These are phyloP conservation scores for Penicillium concentricum DNA, from an alignment of 2,329 filamentous ascomycete genomes.

Conservation along the genomic window DNA sequence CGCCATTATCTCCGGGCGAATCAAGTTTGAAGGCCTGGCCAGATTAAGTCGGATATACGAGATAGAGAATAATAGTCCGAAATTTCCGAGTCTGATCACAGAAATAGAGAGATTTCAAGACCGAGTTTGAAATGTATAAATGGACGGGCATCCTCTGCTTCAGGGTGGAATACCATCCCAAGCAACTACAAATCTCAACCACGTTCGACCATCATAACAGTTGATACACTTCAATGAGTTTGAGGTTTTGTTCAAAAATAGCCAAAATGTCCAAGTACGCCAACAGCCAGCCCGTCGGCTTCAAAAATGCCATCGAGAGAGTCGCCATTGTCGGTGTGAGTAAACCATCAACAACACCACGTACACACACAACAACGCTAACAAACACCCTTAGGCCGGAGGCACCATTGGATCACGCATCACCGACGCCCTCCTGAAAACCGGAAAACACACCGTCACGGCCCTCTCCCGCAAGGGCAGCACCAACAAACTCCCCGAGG, in stretches of 20 bases:
- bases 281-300: constrained; percentile 23
- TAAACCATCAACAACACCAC: background rate
- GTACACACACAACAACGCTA: constrained; percentile 5
- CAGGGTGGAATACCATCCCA: background rate
- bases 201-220: constrained; percentile 4
- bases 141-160: constrained; percentile 10
- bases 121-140: constrained; percentile 17
- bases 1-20: background rate
- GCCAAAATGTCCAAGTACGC: constrained; percentile 25
- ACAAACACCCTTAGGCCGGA: constrained; percentile 30
- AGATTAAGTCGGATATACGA: background rate
- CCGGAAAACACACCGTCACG: constrained; percentile 53
- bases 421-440: constrained; percentile 41
- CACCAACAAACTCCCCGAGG: constrained; percentile 44
- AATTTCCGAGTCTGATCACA: background rate
- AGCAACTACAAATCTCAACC: background rate
- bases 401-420: constrained; percentile 35
- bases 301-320: constrained; percentile 36
- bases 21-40: background rate
- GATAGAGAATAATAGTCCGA: too few species aligned
- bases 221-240: constrained; percentile 1
- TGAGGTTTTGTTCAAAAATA: background rate
- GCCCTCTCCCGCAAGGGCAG: constrained; percentile 51
- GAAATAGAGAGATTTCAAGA: constrained; percentile 3
- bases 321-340: constrained; percentile 43